Percentiles rank a stretch among this genome's conserved stretches.
Conservation (phyloP, 2,329 filamentous ascomycete species). For the Penicillium brevicompactum region DNA sequence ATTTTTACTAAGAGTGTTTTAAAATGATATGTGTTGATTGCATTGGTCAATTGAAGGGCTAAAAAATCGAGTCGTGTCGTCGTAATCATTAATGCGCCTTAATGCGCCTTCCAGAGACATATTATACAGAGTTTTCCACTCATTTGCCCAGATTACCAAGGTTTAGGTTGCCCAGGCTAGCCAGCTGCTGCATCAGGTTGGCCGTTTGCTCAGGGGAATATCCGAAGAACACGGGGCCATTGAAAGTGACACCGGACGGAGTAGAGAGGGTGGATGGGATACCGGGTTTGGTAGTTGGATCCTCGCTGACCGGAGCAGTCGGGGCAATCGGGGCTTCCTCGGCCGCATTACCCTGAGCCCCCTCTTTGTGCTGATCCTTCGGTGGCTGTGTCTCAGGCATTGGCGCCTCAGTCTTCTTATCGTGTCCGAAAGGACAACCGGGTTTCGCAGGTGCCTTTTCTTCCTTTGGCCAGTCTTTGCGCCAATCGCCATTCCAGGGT, state of each 20-base stretch:
- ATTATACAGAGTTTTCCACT: constrained; percentile 1
- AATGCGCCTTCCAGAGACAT: constrained; percentile 10
- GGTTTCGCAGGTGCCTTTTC: neutral
- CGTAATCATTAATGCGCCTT: constrained; percentile 16
- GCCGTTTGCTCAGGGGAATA: constrained; percentile 84
- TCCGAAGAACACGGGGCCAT: constrained; percentile 90
- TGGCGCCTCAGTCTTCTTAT: constrained; percentile 1
- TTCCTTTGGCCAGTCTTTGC: neutral
- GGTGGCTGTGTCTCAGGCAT: neutral
- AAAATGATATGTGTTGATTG: neutral
- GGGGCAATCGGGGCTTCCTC: neutral
- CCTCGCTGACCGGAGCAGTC: constrained; percentile 8
- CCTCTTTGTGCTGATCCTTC: constrained; percentile 2
- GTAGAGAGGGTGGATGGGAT: constrained; percentile 11
- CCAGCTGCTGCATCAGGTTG: constrained; percentile 66
- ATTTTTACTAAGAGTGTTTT: neutral
- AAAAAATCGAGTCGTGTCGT: constrained; percentile 17
- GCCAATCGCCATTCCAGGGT: constrained; percentile 9
- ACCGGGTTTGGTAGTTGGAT: constrained; percentile 8
- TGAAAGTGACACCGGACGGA: constrained; percentile 77
- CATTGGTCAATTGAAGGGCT: neutral
- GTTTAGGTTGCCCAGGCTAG: constrained; percentile 14
- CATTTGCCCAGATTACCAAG: constrained; percentile 14
- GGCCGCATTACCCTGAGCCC: neutral
- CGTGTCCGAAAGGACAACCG: constrained; percentile 11